Percentiles rank a stretch among this genome's conserved stretches.
Conservation (phyloP, 1,139 yeast species). For the Yamadazyma jaroonii region DNA sequence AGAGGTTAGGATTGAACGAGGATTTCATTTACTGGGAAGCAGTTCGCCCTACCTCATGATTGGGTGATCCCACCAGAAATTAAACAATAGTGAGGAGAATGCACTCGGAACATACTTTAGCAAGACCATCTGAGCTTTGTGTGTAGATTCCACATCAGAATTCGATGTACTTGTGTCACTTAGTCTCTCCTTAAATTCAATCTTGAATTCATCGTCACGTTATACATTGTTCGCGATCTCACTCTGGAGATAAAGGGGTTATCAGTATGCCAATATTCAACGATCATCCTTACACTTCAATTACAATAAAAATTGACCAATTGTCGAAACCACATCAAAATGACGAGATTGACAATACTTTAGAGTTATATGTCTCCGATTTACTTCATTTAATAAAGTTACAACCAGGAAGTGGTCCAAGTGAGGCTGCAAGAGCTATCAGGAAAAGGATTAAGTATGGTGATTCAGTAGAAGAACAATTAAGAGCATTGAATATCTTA, state of each 20-base stretch:
- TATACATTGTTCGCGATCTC: conserved; percentile 1
- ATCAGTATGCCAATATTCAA: conserved; percentile 43
- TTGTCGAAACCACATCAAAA: conserved; percentile 31
- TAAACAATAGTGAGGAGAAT: too few species aligned
- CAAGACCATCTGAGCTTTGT: too few species aligned
- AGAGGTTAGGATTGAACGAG: too few species aligned
- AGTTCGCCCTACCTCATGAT: too few species aligned
- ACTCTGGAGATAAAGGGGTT: conserved; percentile 1
- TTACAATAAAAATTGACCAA: conserved; percentile 46
- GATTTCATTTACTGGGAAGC: too few species aligned
- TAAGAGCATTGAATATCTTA: conserved; percentile 64
- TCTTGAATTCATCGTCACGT: neutral
- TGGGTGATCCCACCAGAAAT: too few species aligned
- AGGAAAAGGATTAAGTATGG: conserved; percentile 90
- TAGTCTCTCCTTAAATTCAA: too few species aligned
- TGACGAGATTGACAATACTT: conserved; percentile 32
- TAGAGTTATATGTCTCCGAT: conserved; percentile 38
- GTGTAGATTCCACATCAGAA: too few species aligned
- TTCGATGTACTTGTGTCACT: too few species aligned
- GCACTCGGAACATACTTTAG: too few species aligned
- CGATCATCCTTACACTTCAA: conserved; percentile 39
- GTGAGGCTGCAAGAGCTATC: conserved; percentile 87
- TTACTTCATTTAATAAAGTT: conserved; percentile 38
- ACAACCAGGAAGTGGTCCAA: conserved; percentile 47
- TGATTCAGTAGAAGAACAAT: conserved; percentile 49